Conservation (phyloP, 768 basidiomycete genomes). For the Scleroderma bovista region DNA sequence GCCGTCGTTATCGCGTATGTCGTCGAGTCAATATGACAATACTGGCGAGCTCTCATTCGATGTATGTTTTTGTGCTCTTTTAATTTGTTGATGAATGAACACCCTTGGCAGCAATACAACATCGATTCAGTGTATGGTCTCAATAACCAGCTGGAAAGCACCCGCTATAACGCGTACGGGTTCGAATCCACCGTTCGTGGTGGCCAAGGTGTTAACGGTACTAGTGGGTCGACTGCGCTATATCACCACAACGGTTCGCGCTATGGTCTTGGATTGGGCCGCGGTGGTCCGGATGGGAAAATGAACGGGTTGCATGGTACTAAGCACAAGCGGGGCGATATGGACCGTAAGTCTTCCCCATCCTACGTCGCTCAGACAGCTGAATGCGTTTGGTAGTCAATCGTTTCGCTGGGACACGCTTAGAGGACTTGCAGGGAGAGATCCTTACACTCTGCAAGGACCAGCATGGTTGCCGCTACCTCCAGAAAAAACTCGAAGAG, state of each 20-base stretch:
- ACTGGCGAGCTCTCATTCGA: slow-evolving; percentile 46
- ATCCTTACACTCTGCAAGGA: slow-evolving; percentile 95
- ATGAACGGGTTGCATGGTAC: slow-evolving; percentile 89
- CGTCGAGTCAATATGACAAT: slow-evolving; percentile 54
- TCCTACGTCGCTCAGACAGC: background rate
- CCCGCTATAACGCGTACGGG: slow-evolving; percentile 53
- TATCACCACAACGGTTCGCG: slow-evolving; percentile 76
- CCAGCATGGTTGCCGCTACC: slow-evolving; percentile 96
- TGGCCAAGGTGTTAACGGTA: slow-evolving; percentile 28
- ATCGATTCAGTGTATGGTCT: slow-evolving; percentile 49
- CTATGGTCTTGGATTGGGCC: slow-evolving; percentile 64
- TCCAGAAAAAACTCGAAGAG: slow-evolving; percentile 99
- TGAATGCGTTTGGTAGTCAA: slow-evolving; percentile 55
- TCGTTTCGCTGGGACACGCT: slow-evolving; percentile 90
- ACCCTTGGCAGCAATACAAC: slow-evolving; percentile 44
- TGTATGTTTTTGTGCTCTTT: slow-evolving; percentile 33
- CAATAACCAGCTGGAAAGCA: slow-evolving; percentile 44
- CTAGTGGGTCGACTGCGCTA: slow-evolving; percentile 65
- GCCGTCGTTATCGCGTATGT: slow-evolving; percentile 66
- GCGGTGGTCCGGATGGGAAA: slow-evolving; percentile 62
- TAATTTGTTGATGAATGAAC: slow-evolving; percentile 6
- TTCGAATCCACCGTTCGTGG: slow-evolving; percentile 45
- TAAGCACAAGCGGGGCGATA: slow-evolving; percentile 91
- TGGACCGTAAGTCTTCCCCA: slow-evolving; percentile 69
- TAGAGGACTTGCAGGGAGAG: slow-evolving; percentile 95